phyloP scores from a whole-genome alignment of 2,329 filamentous ascomycete species.

The Chalaropsis thielavioides region DNA sequence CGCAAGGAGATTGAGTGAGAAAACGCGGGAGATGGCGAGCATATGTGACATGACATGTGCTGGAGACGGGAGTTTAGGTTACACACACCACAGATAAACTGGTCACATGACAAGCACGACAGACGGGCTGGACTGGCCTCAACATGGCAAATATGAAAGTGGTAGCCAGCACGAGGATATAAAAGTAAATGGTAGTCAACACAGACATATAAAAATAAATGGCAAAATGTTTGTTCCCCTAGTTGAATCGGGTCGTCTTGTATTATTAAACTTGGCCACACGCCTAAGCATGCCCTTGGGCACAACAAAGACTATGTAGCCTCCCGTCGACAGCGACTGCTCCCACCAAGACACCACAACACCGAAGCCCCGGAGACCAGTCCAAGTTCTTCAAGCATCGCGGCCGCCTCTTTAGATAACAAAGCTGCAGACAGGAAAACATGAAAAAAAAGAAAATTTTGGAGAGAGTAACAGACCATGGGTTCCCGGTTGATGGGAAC shows the following conservation, averaged over 20 bases:
- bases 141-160: no score
- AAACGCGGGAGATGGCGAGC: not conserved
- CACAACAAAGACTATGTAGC: not conserved
- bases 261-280: slow-evolving; percentile 10
- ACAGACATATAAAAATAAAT: not conserved
- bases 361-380: not conserved
- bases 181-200: not conserved
- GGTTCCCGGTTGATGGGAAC: slow-evolving; percentile 20
- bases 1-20: slow-evolving; percentile 8
- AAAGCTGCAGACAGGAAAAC: not conserved
- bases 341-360: not conserved
- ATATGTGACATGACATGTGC: not conserved
- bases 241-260: slow-evolving; percentile 17
- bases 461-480: slow-evolving; percentile 19
- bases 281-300: not conserved
- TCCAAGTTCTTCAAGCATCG: not conserved
- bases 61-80: no score
- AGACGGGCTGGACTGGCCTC: no score
- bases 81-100: no score
- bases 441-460: slow-evolving; percentile 8
- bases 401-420: not conserved
- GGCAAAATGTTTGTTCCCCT: slow-evolving; percentile 1
- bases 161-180: no score
- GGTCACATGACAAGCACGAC: no score
- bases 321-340: not conserved